Evolutionary conservation across 169 alveolate genomes (phyloP).

Genomic region (Eimeria acervulina): DNA sequence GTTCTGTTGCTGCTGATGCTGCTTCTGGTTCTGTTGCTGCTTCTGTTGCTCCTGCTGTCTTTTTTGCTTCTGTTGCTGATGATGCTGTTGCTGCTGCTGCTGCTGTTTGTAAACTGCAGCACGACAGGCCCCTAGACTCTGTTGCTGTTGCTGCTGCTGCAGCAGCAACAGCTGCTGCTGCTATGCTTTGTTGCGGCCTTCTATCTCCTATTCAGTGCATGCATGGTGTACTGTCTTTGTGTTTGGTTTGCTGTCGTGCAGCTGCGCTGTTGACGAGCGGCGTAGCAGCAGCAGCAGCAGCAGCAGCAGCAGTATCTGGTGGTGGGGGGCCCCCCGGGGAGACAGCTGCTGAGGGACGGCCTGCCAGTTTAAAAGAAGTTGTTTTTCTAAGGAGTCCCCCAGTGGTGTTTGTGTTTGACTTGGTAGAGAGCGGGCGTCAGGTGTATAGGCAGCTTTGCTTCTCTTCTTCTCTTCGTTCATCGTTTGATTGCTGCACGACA

Average conservation of each 20-base stretch:
- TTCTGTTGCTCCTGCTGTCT: neutral
- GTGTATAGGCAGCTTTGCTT: constrained; percentile 60
- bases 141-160: neutral
- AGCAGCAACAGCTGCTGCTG: neutral
- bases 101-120: too few relatives aligned
- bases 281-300: constrained; percentile 61
- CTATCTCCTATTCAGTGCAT: neutral
- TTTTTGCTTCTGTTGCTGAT: neutral
- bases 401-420: constrained; percentile 44
- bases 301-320: constrained; percentile 53
- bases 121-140: too few relatives aligned
- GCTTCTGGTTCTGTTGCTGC: neutral
- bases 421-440: constrained; percentile 73
- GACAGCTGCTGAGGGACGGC: neutral
- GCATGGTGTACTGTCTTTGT: neutral
- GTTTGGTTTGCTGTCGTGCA: neutral
- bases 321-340: constrained; percentile 5
- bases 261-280: constrained; percentile 48
- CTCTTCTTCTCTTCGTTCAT: constrained; percentile 27
- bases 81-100: neutral
- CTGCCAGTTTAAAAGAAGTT: constrained; percentile 45
- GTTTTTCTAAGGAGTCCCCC: constrained; percentile 45
- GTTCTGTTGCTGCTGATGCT: neutral
- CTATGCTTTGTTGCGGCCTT: neutral
- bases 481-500: constrained; percentile 13